Base-by-base conservation (phyloP, 177 flowering plant species). In the Vitis hybrid region DNA sequence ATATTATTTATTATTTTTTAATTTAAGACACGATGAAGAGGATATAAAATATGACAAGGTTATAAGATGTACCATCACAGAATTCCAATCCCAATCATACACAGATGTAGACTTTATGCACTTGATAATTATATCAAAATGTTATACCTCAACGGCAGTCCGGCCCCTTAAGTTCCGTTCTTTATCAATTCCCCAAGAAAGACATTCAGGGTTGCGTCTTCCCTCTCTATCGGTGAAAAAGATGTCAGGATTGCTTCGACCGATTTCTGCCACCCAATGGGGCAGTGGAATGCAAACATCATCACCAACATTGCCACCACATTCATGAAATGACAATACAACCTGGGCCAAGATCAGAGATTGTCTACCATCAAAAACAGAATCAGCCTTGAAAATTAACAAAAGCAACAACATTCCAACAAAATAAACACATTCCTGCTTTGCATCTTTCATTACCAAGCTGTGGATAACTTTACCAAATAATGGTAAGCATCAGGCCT, bases 271-370 rank as follows among this genome's bases (percentile, higher is more conserved):
- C 60, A 95, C 89, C 99, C 99, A 95, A 65, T 87, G 91, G 33
- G 99, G 99, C 74, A 95, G 81, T 49, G 97, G 99, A 70, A 95
- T 91, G 61, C 90, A 88, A 26, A 88, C 96, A 86, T 92, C 99
- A 82, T 95, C 99, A 62, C 96, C 97, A 71, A 95, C 87, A 77
- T 95, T 95, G 70, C 99, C 98, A 63, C 99, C 99, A 80, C 99
- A 95, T 80, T 89, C 97, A 86, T 95, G 99, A 82, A 95, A 95
- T 26, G 98, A 95, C 94, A 95, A 82, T 45, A 90, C 93, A 59
- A 92, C 93, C 99, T 94, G 84, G 60, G 22, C 15, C 53, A 79
- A 56, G 71, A 19, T 56, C 45, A 72, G 8, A 16, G 22, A 53
- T 1, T 66, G 8, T 18, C 48, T n/a, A 31, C 5, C 13, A 50